Evolutionary conservation across 441 rosid species (phyloP).

Genomic region (Eruca vesicaria): DNA sequence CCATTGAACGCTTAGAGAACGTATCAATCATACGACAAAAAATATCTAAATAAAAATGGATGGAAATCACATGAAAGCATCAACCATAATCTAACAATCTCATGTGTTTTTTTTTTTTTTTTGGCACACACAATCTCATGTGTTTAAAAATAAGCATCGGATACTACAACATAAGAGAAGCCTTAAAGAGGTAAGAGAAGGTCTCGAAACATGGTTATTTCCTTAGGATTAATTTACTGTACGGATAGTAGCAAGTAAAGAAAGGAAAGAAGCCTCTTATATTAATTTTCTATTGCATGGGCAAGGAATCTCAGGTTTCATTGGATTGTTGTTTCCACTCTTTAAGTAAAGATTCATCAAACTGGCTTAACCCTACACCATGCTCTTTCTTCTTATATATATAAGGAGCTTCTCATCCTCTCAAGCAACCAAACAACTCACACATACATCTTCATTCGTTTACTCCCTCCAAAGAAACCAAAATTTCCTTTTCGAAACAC

Average conservation of each 20-base stretch:
- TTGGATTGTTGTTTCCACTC: constrained; percentile 45
- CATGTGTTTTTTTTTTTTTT: constrained; percentile 29
- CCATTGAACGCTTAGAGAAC: neutral
- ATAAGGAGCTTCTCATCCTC: constrained; percentile 50
- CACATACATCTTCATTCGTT: constrained; percentile 29
- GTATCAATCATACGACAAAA: constrained; percentile 4
- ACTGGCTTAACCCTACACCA: constrained; percentile 63
- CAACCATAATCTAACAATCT: constrained; percentile 33
- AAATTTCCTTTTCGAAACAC: neutral
- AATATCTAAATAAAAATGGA: constrained; percentile 10
- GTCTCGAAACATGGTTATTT: constrained; percentile 11
- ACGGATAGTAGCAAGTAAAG: constrained; percentile 15
- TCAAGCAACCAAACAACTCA: constrained; percentile 30
- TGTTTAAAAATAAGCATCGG: constrained; percentile 35
- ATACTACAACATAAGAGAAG: constrained; percentile 20
- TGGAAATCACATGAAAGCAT: constrained; percentile 27
- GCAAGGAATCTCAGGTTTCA: constrained; percentile 32
- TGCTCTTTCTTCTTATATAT: constrained; percentile 46
- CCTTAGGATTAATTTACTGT: neutral
- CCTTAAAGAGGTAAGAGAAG: constrained; percentile 18
- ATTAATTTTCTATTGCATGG: constrained; percentile 14
- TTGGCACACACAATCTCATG: no score
- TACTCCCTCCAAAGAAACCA: constrained; percentile 1
- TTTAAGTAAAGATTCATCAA: constrained; percentile 58
- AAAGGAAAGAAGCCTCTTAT: constrained; percentile 19